Percentiles rank a stretch among this genome's conserved stretches.
Evolutionary conservation across 108 stramenopile species (phyloP).

Genomic region (Aurantiochytrium sp.): DNA sequence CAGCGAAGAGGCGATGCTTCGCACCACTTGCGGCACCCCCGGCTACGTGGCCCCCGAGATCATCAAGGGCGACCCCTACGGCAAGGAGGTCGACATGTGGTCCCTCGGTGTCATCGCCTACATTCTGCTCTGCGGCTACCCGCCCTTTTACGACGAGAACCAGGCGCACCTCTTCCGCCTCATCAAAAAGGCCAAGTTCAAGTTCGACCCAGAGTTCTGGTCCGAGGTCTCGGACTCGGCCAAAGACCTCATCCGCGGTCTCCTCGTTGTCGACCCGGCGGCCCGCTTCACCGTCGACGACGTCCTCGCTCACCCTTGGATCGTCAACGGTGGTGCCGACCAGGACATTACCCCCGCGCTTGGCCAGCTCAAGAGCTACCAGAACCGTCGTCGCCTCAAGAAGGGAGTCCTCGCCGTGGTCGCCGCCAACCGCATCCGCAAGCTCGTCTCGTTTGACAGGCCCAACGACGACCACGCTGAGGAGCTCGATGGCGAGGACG

Average conservation of each 20-base stretch:
- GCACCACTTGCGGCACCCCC: constrained; percentile 89
- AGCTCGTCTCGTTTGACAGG: background rate
- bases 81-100: constrained; percentile 84
- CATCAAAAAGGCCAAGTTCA: constrained; percentile 45
- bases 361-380: background rate
- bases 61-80: constrained; percentile 36
- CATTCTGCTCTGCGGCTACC: constrained; percentile 87
- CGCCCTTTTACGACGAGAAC: constrained; percentile 50
- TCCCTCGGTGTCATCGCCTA: constrained; percentile 89
- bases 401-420: background rate
- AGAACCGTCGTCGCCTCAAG: constrained; percentile 25
- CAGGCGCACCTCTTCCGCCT: constrained; percentile 39
- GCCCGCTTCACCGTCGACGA: constrained; percentile 50
- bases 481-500: background rate
- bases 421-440: background rate
- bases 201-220: constrained; percentile 51
- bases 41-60: constrained; percentile 41
- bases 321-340: constrained; percentile 12
- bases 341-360: constrained; percentile 27
- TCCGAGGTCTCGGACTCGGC: constrained; percentile 39
- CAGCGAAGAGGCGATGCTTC: constrained; percentile 46
- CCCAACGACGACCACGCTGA: background rate
- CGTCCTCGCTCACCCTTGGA: constrained; percentile 43
- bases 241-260: constrained; percentile 49
- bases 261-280: constrained; percentile 50